Evolutionary conservation across 2,329 filamentous ascomycete species (phyloP).

Genomic region (Colletotrichum orbiculare): DNA sequence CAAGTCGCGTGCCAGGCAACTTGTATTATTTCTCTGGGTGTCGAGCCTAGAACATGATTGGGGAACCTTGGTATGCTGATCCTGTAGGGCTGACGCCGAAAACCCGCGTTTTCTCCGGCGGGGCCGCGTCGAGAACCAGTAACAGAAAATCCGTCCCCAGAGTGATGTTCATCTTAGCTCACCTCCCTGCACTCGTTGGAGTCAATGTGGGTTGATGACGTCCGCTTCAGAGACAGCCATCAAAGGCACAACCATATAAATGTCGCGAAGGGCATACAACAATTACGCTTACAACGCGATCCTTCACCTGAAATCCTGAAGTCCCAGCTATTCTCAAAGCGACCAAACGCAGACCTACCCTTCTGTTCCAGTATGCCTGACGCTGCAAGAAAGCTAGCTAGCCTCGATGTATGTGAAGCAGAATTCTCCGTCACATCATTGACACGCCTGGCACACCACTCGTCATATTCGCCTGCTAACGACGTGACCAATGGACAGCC

Average conservation of each 20-base stretch:
- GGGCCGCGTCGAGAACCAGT: slow-evolving; percentile 19
- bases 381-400: slow-evolving; percentile 36
- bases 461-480: slow-evolving; percentile 26
- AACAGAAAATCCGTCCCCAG: slow-evolving; percentile 7
- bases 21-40: no score
- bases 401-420: slow-evolving; percentile 50
- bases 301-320: no score
- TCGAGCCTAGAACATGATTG: no score
- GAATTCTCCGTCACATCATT: neutral
- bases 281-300: no score
- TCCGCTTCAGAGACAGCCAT: slow-evolving; percentile 10
- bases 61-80: neutral
- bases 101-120: slow-evolving; percentile 34
- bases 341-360: no score
- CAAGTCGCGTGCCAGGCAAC: no score
- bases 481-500: slow-evolving; percentile 56
- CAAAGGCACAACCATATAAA: slow-evolving; percentile 1
- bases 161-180: slow-evolving; percentile 29
- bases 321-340: no score
- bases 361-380: neutral
- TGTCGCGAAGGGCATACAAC: no score
- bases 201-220: slow-evolving; percentile 26
- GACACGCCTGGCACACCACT: no score
- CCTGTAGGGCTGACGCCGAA: slow-evolving; percentile 19
- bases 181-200: slow-evolving; percentile 28